Conservation (phyloP, 176 grass and related monocot species). For the Microstegium vimineum region DNA sequence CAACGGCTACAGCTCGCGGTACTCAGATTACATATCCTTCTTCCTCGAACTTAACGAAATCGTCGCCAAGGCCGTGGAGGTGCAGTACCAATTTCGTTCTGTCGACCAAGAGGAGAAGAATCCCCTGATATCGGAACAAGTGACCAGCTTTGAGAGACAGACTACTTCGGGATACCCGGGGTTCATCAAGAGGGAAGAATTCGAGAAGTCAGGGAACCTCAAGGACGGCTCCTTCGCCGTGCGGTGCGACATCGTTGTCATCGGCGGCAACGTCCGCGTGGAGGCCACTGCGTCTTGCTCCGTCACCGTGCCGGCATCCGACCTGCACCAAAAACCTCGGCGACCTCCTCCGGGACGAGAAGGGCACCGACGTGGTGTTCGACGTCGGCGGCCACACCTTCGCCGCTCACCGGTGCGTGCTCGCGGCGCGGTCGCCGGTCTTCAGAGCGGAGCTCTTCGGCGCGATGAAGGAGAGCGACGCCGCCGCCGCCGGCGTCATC, state of each 20-base stretch:
- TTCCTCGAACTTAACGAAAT: background rate
- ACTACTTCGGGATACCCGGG: fast-evolving
- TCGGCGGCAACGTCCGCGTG: background rate
- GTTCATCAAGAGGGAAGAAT: background rate
- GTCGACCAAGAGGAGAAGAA: background rate
- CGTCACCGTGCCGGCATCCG: background rate
- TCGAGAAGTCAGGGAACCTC: background rate
- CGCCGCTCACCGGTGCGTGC: background rate
- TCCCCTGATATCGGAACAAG: background rate
- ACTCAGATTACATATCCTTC: background rate
- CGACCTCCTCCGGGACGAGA: background rate
- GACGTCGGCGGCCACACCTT: background rate
- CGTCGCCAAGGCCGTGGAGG: background rate
- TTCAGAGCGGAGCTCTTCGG: background rate
- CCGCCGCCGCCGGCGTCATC: background rate
- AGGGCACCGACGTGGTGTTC: background rate
- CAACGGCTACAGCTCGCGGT: background rate
- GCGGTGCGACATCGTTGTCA: background rate
- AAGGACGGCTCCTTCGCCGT: background rate
- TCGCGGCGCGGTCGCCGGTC: background rate
- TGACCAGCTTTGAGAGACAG: background rate
- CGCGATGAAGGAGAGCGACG: background rate
- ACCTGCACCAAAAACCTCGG: background rate
- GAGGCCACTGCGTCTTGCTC: background rate
- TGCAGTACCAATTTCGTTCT: background rate